phyloP scores from a whole-genome alignment of 2,329 filamentous ascomycete species.

The Tolypocladium guangdongense region DNA sequence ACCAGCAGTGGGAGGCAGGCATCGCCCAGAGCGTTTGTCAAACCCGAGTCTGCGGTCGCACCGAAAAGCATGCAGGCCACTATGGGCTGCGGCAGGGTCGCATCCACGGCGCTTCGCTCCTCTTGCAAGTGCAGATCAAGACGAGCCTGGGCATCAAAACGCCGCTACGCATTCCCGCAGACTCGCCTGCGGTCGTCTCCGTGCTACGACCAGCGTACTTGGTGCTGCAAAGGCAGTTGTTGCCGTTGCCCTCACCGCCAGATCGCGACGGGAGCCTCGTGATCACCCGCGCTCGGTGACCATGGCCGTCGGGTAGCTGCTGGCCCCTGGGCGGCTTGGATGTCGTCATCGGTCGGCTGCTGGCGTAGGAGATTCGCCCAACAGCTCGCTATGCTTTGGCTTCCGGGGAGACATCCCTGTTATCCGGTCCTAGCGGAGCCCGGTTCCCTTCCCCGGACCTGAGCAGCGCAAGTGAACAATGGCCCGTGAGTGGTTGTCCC shows the following conservation, averaged over 20 bases:
- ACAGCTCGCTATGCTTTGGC: neutral
- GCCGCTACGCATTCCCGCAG: neutral
- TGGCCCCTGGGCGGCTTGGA: neutral
- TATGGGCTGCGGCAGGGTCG: constrained; percentile 1
- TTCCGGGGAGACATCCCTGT: constrained; percentile 2
- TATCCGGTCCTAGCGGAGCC: constrained; percentile 6
- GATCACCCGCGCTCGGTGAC: too few species aligned
- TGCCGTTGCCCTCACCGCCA: neutral
- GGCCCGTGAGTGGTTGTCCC: constrained; percentile 2
- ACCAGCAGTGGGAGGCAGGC: constrained; percentile 2
- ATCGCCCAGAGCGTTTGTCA: neutral
- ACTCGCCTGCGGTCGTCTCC: neutral
- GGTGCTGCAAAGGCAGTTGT: neutral
- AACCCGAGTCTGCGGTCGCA: constrained; percentile 7
- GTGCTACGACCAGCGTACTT: neutral
- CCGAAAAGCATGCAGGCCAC: constrained; percentile 1
- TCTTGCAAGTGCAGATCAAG: neutral
- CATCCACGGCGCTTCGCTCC: neutral
- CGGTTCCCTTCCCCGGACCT: constrained; percentile 10
- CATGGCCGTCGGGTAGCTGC: neutral
- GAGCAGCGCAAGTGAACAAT: neutral
- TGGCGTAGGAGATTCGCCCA: neutral
- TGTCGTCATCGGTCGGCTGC: neutral
- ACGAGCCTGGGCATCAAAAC: neutral
- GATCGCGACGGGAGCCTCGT: neutral